Percentiles rank a stretch among this genome's conserved stretches.
Conservation (phyloP, 192 early-diverging fungal species). For the Entomortierella chlamydospora region DNA sequence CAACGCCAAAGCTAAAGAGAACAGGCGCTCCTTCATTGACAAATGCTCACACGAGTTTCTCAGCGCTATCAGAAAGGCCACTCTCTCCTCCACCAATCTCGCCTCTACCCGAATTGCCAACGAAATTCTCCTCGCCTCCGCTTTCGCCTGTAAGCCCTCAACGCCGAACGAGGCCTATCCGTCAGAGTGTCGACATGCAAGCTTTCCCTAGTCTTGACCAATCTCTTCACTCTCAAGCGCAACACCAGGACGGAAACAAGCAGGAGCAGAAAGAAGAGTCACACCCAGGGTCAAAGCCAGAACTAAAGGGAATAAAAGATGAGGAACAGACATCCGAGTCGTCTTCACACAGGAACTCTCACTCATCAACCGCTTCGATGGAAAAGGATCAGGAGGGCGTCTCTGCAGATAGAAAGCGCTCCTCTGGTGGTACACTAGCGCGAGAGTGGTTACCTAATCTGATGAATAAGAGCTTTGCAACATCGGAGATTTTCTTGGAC, state of each 20-base stretch:
- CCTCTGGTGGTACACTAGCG: background rate
- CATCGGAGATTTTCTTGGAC: slow-evolving; percentile 16
- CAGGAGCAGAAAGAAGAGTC: background rate
- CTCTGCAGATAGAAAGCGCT: background rate
- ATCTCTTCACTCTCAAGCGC: background rate
- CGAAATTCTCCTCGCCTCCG: background rate
- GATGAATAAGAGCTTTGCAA: slow-evolving; percentile 15
- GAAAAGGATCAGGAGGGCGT: background rate
- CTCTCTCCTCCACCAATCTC: slow-evolving; percentile 9
- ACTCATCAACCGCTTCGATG: background rate
- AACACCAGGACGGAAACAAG: background rate
- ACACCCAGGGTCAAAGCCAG: background rate
- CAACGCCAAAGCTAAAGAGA: background rate
- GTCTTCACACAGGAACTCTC: background rate
- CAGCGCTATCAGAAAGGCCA: background rate
- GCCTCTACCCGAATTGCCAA: background rate
- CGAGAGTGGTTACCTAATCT: slow-evolving; percentile 11
- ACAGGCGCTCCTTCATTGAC: slow-evolving; percentile 1
- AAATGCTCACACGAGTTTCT: background rate
- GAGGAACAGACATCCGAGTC: background rate
- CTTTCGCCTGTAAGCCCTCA: background rate
- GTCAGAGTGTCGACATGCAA: background rate
- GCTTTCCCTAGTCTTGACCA: background rate
- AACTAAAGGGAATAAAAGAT: background rate
- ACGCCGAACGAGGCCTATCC: background rate